Conservation (phyloP, 768 basidiomycete species). For the Agrocybe pediades region DNA sequence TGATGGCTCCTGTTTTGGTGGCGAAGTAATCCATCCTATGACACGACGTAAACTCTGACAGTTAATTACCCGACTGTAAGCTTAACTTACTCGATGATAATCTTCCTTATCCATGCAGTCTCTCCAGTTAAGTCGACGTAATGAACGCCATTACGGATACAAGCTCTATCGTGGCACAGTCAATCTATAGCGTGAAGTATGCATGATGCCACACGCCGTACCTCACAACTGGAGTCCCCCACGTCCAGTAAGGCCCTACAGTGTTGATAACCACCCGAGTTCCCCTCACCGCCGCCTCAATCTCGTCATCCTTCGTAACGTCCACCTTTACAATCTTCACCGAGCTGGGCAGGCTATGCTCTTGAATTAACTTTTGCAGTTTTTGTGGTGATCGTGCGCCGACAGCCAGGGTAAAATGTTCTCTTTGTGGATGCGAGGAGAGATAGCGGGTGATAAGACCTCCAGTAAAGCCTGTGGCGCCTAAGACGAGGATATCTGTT, state of each 20-base stretch:
- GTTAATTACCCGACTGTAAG: background rate
- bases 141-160: constrained; percentile 72
- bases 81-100: constrained; percentile 55
- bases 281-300: constrained; percentile 58
- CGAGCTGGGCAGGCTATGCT: constrained; percentile 43
- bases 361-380: constrained; percentile 51
- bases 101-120: constrained; percentile 60
- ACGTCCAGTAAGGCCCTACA: constrained; percentile 74
- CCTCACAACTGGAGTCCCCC: constrained; percentile 73
- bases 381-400: constrained; percentile 70
- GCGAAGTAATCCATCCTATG: constrained; percentile 73
- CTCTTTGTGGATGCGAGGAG: constrained; percentile 56
- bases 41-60: constrained; percentile 13
- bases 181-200: background rate
- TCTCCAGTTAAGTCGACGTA: constrained; percentile 89
- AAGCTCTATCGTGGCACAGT: constrained; percentile 27
- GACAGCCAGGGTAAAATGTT: constrained; percentile 64
- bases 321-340: constrained; percentile 58
- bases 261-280: constrained; percentile 75
- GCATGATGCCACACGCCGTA: constrained; percentile 33
- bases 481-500: constrained; percentile 65
- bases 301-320: constrained; percentile 49
- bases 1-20: constrained; percentile 66
- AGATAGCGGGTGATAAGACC: constrained; percentile 71
- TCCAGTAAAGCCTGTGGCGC: constrained; percentile 80